Evolutionary conservation across 192 early-diverging fungal genomes (phyloP).

Genomic region (Backusella circina): DNA sequence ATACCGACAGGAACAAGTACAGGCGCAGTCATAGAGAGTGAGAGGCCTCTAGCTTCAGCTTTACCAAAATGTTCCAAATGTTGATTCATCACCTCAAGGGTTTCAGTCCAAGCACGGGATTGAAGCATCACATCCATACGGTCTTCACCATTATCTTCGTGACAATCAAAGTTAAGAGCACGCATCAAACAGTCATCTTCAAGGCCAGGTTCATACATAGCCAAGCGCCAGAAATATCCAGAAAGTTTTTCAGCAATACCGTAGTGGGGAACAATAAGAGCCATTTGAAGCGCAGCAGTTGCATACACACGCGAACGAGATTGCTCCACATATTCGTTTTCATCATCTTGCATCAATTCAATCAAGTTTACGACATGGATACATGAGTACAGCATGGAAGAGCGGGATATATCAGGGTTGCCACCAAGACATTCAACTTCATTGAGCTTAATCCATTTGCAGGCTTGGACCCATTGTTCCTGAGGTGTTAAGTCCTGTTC

Average conservation of each 20-base stretch:
- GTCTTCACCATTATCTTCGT: conserved; percentile 29
- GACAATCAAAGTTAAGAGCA: conserved; percentile 22
- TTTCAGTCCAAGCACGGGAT: conserved; percentile 30
- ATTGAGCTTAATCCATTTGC: conserved; percentile 33
- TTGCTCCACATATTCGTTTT: conserved; percentile 4
- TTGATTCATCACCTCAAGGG: conserved; percentile 27
- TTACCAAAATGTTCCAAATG: conserved; percentile 12
- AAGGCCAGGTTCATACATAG: conserved; percentile 26
- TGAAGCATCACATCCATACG: conserved; percentile 19
- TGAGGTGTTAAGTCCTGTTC: conserved; percentile 7
- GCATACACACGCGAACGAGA: conserved; percentile 30
- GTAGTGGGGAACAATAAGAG: conserved; percentile 12
- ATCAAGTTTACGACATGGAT: conserved; percentile 28
- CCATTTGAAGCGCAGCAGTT: conserved; percentile 33
- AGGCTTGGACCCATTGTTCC: conserved; percentile 20
- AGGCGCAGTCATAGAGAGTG: conserved; percentile 23
- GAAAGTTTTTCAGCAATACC: conserved; percentile 5
- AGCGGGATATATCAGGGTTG: conserved; percentile 9
- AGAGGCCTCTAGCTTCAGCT: neutral
- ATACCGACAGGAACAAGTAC: conserved; percentile 28
- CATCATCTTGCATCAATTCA: conserved; percentile 27
- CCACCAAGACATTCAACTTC: conserved; percentile 36
- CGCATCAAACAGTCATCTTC: conserved; percentile 18
- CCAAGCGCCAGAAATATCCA: conserved; percentile 29
- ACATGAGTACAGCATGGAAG: conserved; percentile 26